Base-by-base conservation (phyloP, 352 stramenopile genomes). In the Phytophthora ohioensis region DNA sequence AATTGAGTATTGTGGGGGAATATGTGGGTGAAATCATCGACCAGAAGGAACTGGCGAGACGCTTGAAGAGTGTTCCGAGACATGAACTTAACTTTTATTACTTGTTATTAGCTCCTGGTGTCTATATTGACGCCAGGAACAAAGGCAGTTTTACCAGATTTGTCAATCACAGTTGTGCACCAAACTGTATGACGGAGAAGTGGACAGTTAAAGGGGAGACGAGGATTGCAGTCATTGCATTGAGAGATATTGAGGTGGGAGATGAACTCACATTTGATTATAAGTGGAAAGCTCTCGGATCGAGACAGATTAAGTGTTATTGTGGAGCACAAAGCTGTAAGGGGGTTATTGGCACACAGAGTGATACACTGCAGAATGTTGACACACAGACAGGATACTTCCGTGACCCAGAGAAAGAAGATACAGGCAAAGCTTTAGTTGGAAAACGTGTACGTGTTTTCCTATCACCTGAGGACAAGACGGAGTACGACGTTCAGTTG, bases 231-330 rank as follows among this genome's bases (percentile, higher is more conserved):
- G 97, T 99, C 5, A 94, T 98, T 57, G 92, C 96, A 10, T 81
- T 98, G 57, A 84, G 85, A n/a, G 80, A 97, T 53, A 98, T 99
- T 55, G 17, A 74, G 8, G 64, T 72, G 4, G 86, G 87, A 5
- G 93, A 98, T 76, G 97, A 99, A 67, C 78, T 99, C 32, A 97
- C 87, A 45, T 99, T 98, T 65, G 96, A 99, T 74, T 99, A 99
- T 69, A 97, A 99, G 76, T 99, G 92, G 92, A 93, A 96, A 62
- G 79, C 88, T 9, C 80, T 96, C 6, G 89, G 89, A 5, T 93
- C 87, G 1, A 81, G 84, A 43, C 85, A 90, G 58, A 94, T 96
- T 56, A 93, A 80, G 69, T 95, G 89, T 55, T 88, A 75, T 62
- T 96, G 89, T 38, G 87, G 81, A 2, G 70, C 85, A 9, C 53